A percentile compares a stretch with the other conserved stretches of the same genome.
Evolutionary conservation across 1,284 basidiomycete species (phyloP).

Genomic region (Pterulicium gracile): DNA sequence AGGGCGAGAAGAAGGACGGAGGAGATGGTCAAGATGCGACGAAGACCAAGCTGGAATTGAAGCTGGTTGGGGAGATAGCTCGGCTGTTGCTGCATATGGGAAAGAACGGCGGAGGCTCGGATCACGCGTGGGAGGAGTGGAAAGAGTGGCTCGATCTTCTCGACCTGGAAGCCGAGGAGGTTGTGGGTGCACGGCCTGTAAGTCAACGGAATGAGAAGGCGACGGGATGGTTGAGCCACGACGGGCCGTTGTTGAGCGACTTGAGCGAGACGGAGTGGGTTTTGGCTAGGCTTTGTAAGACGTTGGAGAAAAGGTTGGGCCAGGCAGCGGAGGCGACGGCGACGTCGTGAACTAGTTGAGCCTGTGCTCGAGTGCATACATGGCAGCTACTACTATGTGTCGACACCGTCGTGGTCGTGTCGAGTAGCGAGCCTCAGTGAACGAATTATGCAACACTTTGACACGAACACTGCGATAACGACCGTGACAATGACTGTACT

Average conservation of each 20-base stretch:
- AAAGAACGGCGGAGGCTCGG: conserved; percentile 16
- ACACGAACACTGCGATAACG: no score
- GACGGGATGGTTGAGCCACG: conserved; percentile 25
- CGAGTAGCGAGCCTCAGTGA: no score
- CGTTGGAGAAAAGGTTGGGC: conserved; percentile 22
- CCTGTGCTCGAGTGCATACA: conserved; percentile 6
- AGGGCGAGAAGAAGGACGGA: conserved; percentile 4
- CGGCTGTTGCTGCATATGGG: conserved; percentile 17
- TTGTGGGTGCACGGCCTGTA: neutral
- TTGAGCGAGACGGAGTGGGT: conserved; percentile 27
- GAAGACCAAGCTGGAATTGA: conserved; percentile 17
- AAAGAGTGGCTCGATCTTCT: conserved; percentile 18
- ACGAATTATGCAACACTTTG: no score
- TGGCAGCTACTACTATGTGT: no score
- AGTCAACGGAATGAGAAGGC: conserved; percentile 9
- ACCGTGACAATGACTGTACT: no score
- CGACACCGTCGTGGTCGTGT: no score
- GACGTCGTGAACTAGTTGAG: neutral
- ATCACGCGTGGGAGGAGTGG: conserved; percentile 26
- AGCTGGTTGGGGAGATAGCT: conserved; percentile 13
- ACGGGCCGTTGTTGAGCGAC: conserved; percentile 25
- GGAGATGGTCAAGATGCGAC: conserved; percentile 9
- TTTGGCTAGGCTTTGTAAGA: conserved; percentile 20
- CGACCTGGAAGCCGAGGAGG: neutral
- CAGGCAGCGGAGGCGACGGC: no score